Evolutionary conservation across 768 basidiomycete genomes (phyloP), one percentile per base, ranked within the genome.

Genomic region (Arthromyces matolae): DNA sequence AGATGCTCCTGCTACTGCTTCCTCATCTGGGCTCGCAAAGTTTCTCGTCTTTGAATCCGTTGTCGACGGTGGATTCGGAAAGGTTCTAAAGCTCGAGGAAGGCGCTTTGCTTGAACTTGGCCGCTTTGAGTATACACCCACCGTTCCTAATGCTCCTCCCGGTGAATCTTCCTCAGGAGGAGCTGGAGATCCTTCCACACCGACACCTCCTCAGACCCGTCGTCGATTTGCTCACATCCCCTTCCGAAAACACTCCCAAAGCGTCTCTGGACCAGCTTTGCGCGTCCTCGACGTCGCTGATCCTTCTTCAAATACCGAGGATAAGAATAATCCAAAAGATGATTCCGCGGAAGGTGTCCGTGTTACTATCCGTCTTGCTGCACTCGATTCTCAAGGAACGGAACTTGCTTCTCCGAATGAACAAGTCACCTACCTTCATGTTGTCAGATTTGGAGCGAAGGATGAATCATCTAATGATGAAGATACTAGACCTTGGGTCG

Each of bases 391-490:
- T 39, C 77, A 84, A 27, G 88, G 85, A 49, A 74, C 76, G 53
- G 80, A 80, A 55, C 67, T 93, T 18, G 66, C 77, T 4, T 77
- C 80, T 4, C 74, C 77, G 4, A 97, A 97, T 59, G 88, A 93
- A 51, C 93, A 97, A 64, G 77, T 81, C 27, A 95, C 93, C 0
- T 94, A 93, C 63, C 72, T 96, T 36, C 87, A 93, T 47, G 78
- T 97, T 51, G 81, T 90, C 13, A 77, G 89, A 14, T 73, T 89
- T 51, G 86, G 85, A 0, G 48, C 69, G 20, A 72, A 68, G 19
- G 68, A 64, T 16, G 63, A 60, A 24, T 64, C n/a, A n/a, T n/a
- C 64, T 18, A 64, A 60, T n/a, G 71, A 63, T 27, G 81, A 83
- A 29, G 84, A 91, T 56, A 71, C 72, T 9, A 71, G 88, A 31